Percentiles rank a stretch among this genome's conserved stretches.
phyloP scores from a whole-genome alignment of 805 yeast species.

The Clavispora fructus region DNA sequence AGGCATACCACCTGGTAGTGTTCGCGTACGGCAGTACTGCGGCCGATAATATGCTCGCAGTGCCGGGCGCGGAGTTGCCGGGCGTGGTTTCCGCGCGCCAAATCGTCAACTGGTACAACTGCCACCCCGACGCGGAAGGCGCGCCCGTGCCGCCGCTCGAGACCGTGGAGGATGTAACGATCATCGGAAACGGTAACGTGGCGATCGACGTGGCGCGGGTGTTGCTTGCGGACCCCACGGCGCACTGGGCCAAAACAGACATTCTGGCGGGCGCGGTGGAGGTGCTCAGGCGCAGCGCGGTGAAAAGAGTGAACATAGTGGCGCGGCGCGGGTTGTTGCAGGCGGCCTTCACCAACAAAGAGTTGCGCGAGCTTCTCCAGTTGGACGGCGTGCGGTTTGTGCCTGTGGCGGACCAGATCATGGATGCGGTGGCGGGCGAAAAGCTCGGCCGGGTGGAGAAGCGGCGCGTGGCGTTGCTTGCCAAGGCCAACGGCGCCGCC shows the following conservation, averaged over 20 bases:
- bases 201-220: constrained; percentile 88
- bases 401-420: constrained; percentile 30
- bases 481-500: constrained; percentile 34
- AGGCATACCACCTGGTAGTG: constrained; percentile 66
- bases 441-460: constrained; percentile 52
- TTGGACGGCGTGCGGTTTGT: constrained; percentile 42
- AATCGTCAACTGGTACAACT: constrained; percentile 96
- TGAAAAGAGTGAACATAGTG: constrained; percentile 64
- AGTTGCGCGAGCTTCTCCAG: constrained; percentile 77
- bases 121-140: constrained; percentile 58
- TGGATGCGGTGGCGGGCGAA: constrained; percentile 19
- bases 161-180: constrained; percentile 58
- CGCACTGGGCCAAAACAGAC: constrained; percentile 66
- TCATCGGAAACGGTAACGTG: constrained; percentile 96
- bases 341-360: constrained; percentile 89
- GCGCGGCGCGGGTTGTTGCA: constrained; percentile 85
- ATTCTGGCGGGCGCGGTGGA: constrained; percentile 58
- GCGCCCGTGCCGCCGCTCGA: constrained; percentile 50
- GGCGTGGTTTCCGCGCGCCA: constrained; percentile 78
- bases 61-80: constrained; percentile 55
- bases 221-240: constrained; percentile 51
- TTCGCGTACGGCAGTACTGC: constrained; percentile 77
- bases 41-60: constrained; percentile 47
- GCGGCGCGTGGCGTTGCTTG: constrained; percentile 59
- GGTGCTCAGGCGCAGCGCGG: constrained; percentile 44